Evolutionary conservation across 495 filamentous ascomycete genomes (phyloP), one percentile per base, ranked within the genome.

Genomic region (Aspergillus baeticus): DNA sequence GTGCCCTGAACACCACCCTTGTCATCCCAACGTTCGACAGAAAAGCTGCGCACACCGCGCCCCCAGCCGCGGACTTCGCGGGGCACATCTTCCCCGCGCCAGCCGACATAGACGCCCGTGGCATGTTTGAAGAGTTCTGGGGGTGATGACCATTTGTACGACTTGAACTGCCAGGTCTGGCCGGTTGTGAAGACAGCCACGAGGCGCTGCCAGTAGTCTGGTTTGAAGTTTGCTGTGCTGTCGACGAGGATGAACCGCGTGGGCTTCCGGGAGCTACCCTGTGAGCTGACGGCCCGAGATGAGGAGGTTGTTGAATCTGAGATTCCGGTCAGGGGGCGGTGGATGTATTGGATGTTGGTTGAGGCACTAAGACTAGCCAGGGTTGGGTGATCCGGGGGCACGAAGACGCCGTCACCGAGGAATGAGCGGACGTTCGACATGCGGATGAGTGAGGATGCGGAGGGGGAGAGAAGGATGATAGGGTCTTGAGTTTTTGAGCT

Each of bases 181-280:
- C 94, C 94, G 8, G 94, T 99, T 0, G 94, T 99, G 73, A 99
- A 99, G 42, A 99, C 91, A 8, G 90, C 95, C 8, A 98, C 94
- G 10, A 99, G 89, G 17, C 95, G 86, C 54, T 86, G 84, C 94
- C 94, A 99, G 75, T 98, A 97, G 66, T 98, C 92, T 1, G 94
- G 94, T 69, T 94, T 94, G 79, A 99, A 99, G 71, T 95, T 87
- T 63, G 94, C 86, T 0, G 91, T 87, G 11, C 84, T 85, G 67
- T 99, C 94, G 49, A 97, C 93, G 20, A 99, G 84, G 63, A 96
- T 91, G 77, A 99, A 98, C 48, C 92, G 88, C 63, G 95, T 84
- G 3, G 92, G 87, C 18, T 86, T 86, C 29, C 74, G 72, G 1
- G 86, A 68, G 51, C 88, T 84, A 43, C 26, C 42, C 21, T 62